These are phyloP conservation scores for Paraphysoderma sedebokerense DNA, from an alignment of 371 early-diverging fungal species.

Conservation along the genomic window DNA sequence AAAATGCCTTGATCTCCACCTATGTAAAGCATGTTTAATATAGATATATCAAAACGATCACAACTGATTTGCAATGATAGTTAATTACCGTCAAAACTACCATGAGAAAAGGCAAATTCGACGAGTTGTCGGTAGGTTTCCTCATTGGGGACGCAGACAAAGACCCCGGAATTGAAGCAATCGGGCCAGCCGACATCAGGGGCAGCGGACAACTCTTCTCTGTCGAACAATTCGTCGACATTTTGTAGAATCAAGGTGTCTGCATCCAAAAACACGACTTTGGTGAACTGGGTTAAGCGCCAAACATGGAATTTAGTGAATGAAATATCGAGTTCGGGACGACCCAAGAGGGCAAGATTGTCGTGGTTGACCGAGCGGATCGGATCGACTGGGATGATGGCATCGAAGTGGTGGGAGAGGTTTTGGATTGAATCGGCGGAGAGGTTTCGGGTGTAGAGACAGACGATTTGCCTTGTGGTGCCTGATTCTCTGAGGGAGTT, in stretches of 20 bases:
- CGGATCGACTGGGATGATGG: slow-evolving; percentile 41
- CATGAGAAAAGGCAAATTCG: slow-evolving; percentile 27
- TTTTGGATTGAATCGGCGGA: slow-evolving; percentile 18
- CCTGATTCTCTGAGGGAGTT: slow-evolving; percentile 48
- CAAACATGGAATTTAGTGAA: slow-evolving; percentile 80
- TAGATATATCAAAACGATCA: too few species aligned
- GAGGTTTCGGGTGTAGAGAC: slow-evolving; percentile 47
- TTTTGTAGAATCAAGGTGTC: slow-evolving; percentile 63
- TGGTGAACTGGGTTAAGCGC: slow-evolving; percentile 39
- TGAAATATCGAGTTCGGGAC: slow-evolving; percentile 75
- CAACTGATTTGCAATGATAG: background rate
- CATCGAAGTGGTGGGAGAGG: slow-evolving; percentile 38
- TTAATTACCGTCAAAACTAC: slow-evolving; percentile 57
- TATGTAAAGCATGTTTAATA: slow-evolving; percentile 11
- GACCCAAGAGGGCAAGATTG: slow-evolving; percentile 55
- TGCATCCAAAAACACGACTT: slow-evolving; percentile 75
- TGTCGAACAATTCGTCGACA: slow-evolving; percentile 64
- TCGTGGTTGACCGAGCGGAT: slow-evolving; percentile 25
- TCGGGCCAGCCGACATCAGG: slow-evolving; percentile 84
- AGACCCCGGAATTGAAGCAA: slow-evolving; percentile 91
- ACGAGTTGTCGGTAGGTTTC: slow-evolving; percentile 30
- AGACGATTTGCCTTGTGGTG: slow-evolving; percentile 43
- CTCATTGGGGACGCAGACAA: slow-evolving; percentile 51
- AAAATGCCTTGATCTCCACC: slow-evolving; percentile 93
- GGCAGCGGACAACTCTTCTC: slow-evolving; percentile 54